Percentiles rank a stretch among this genome's conserved stretches.
phyloP scores from a whole-genome alignment of 78 protist species.

The Mastigamoeba balamuthi region DNA sequence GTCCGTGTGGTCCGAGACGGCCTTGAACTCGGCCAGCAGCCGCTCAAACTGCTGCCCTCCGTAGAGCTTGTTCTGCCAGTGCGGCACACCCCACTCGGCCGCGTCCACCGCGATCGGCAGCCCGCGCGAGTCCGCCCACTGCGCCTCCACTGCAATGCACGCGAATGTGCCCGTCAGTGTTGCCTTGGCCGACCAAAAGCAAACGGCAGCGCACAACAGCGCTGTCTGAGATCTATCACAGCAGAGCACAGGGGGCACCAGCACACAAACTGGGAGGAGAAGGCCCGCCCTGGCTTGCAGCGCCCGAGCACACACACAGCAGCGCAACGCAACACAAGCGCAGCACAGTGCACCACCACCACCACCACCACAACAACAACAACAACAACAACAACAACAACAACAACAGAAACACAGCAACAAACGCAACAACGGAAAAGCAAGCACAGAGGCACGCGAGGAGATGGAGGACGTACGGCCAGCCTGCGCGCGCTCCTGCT shows the following conservation, averaged over 20 bases:
- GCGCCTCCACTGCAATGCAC: conserved; percentile 23
- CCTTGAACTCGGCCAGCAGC: conserved; percentile 54
- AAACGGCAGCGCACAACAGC: too few relatives aligned
- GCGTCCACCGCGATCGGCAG: conserved; percentile 41
- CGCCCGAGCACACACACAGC: too few relatives aligned
- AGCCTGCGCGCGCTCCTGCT: conserved; percentile 39
- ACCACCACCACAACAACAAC: too few relatives aligned
- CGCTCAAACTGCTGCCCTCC: conserved; percentile 71
- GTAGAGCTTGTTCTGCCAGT: conserved; percentile 54
- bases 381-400: too few relatives aligned
- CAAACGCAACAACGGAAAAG: not conserved
- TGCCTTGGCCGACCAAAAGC: too few relatives aligned
- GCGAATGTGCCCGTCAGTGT: not conserved
- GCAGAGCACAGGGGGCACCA: too few relatives aligned
- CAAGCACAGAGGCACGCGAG: too few relatives aligned
- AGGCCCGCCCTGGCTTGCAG: too few relatives aligned
- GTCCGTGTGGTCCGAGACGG: conserved; percentile 51
- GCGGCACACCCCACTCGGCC: conserved; percentile 35
- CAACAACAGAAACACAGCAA: not conserved
- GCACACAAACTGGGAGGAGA: too few relatives aligned
- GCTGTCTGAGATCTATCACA: too few relatives aligned
- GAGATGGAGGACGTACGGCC: conserved; percentile 12
- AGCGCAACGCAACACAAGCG: too few relatives aligned
- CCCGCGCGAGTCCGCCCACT: conserved; percentile 50
- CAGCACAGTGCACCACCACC: too few relatives aligned